Conservation (phyloP, 1,284 basidiomycete species). For the Boletellus deceptivus region DNA sequence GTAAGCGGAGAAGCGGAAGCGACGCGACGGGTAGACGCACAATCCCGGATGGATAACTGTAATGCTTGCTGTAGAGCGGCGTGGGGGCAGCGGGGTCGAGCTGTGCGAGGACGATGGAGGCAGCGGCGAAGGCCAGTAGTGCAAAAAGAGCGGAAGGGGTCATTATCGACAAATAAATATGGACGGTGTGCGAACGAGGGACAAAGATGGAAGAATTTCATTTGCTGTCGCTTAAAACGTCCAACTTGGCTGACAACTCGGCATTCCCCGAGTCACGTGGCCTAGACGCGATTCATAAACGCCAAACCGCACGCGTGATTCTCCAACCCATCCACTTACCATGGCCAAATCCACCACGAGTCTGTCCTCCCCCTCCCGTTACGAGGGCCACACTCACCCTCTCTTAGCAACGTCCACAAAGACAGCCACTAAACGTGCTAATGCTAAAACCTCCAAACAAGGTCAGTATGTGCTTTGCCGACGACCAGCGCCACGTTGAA, state of each 20-base stretch:
- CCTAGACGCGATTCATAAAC: conserved; percentile 24
- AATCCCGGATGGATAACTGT: conserved; percentile 47
- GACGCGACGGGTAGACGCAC: conserved; percentile 34
- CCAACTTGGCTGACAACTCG: no score
- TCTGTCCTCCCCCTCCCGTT: conserved; percentile 11
- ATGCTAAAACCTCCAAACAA: conserved; percentile 38
- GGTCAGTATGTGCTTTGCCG: conserved; percentile 15
- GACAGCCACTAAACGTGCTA: conserved; percentile 49
- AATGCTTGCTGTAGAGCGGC: conserved; percentile 54
- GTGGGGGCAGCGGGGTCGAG: conserved; percentile 35
- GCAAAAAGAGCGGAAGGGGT: conserved; percentile 44
- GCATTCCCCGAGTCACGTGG: conserved; percentile 33
- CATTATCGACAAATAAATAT: conserved; percentile 24
- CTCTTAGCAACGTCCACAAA: conserved; percentile 47
- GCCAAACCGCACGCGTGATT: conserved; percentile 6
- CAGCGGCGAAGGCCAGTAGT: conserved; percentile 38
- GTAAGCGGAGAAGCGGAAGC: not conserved
- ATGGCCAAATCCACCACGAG: conserved; percentile 40
- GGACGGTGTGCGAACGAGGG: no score
- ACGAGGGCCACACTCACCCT: not conserved
- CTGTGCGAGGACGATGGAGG: conserved; percentile 38
- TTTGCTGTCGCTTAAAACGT: conserved; percentile 22
- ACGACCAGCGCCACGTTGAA: not conserved
- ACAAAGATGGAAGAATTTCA: no score
- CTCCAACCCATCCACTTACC: conserved; percentile 10